A percentile compares a stretch with the other conserved stretches of the same genome.
phyloP scores from a whole-genome alignment of 75 land plant species.

The Cupressus sempervirens region DNA sequence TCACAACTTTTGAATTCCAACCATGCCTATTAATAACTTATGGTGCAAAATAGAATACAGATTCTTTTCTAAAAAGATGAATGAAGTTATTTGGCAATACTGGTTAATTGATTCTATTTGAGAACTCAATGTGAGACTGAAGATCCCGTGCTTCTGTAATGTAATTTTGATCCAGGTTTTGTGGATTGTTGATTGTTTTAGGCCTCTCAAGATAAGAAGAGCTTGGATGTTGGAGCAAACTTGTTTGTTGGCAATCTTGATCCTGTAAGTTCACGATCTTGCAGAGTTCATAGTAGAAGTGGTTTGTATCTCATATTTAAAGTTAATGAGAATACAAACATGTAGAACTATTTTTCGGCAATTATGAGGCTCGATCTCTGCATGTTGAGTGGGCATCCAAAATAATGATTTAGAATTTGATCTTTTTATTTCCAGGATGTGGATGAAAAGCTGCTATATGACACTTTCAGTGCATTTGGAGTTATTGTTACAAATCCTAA shows the following conservation, averaged over 20 bases:
- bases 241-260: constrained; percentile 98
- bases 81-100: neutral
- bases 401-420: neutral
- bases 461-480: constrained; percentile 99
- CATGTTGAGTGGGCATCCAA: neutral
- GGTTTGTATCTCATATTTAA: neutral
- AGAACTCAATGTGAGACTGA: neutral
- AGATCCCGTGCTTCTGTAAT: neutral
- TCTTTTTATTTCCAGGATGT: constrained; percentile 69
- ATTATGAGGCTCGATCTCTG: neutral
- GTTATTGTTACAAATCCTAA: constrained; percentile 99
- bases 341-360: neutral
- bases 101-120: neutral
- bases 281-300: neutral
- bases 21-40: neutral
- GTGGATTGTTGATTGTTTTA: constrained; percentile 16
- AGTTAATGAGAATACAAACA: neutral
- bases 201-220: constrained; percentile 99
- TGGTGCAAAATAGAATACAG: neutral
- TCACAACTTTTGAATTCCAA: neutral
- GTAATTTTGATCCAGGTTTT: neutral
- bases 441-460: constrained; percentile 96
- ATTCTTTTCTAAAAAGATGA: neutral
- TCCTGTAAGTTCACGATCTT: constrained; percentile 52
- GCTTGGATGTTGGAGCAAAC: constrained; percentile 98